A percentile compares a stretch with the other conserved stretches of the same genome.
phyloP scores from a whole-genome alignment of 768 basidiomycete species.

The Trametes cingulata region DNA sequence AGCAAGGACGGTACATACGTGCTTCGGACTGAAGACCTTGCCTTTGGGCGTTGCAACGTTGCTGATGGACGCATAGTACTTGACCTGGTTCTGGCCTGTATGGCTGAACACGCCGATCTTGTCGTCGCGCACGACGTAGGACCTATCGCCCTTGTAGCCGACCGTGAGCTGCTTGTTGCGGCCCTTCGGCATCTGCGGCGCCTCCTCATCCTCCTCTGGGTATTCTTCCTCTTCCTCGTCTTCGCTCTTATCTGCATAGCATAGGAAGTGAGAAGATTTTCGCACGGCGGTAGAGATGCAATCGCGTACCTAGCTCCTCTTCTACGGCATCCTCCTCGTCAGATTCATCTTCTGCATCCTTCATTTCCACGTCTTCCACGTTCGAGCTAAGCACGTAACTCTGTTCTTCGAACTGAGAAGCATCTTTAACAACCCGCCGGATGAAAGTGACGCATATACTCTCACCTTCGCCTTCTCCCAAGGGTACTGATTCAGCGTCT shows the following conservation, averaged over 20 bases:
- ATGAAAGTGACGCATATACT: not conserved
- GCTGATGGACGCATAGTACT: constrained; percentile 86
- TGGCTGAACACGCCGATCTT: constrained; percentile 91
- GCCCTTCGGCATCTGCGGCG: constrained; percentile 46
- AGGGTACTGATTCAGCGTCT: constrained; percentile 66
- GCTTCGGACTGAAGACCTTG: constrained; percentile 80
- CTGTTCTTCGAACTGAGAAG: constrained; percentile 74
- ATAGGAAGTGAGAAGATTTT: too few relatives aligned
- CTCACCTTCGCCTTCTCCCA: constrained; percentile 83
- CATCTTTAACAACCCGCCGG: not conserved
- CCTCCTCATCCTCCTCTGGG: constrained; percentile 47
- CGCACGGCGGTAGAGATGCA: too few relatives aligned
- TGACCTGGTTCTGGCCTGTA: constrained; percentile 65
- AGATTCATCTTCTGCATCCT: constrained; percentile 70
- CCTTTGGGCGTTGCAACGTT: constrained; percentile 80
- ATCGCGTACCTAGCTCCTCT: constrained; percentile 60
- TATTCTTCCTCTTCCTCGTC: constrained; percentile 37
- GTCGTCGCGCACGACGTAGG: constrained; percentile 89
- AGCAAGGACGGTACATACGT: constrained; percentile 49
- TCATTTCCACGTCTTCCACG: constrained; percentile 88
- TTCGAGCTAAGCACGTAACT: constrained; percentile 76
- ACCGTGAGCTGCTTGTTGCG: constrained; percentile 89
- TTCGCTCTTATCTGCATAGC: constrained; percentile 28
- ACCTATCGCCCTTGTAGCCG: constrained; percentile 93
- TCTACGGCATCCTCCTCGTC: constrained; percentile 76